Percentiles rank a stretch among this genome's conserved stretches.
Evolutionary conservation across 129 eudicot species (phyloP).

Genomic region (Chrysanthemum makinoi): DNA sequence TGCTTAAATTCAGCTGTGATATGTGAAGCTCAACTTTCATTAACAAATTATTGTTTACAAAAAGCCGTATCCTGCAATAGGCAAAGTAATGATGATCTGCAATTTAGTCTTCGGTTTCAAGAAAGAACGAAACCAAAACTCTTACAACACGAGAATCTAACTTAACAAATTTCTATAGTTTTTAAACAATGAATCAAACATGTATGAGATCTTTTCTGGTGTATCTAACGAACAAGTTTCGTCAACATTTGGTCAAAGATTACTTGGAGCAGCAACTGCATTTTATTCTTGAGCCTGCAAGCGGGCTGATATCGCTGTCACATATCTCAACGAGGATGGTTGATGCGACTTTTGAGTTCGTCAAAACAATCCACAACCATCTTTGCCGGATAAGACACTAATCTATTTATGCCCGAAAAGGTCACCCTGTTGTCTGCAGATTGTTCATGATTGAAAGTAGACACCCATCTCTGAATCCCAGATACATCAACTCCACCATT

Average conservation of each 20-base stretch:
- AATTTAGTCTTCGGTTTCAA: neutral
- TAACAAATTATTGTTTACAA: too few relatives aligned
- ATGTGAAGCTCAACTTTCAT: too few relatives aligned
- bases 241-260: conserved; percentile 12
- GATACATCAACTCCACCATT: conserved; percentile 32
- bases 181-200: neutral
- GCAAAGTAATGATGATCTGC: neutral
- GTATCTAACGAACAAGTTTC: conserved; percentile 1
- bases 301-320: neutral
- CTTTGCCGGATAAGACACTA: conserved; percentile 49
- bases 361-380: conserved; percentile 35
- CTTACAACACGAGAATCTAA: conserved; percentile 2
- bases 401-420: conserved; percentile 35
- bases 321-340: conserved; percentile 37
- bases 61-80: neutral
- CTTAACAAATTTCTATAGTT: neutral
- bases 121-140: neutral
- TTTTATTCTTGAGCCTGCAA: conserved; percentile 5
- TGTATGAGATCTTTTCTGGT: neutral
- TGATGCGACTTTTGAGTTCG: conserved; percentile 31
- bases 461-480: conserved; percentile 43
- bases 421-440: conserved; percentile 36
- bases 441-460: conserved; percentile 41
- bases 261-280: neutral
- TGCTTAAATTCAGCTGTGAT: too few relatives aligned